These are phyloP conservation scores for Luffa aegyptiaca DNA, from an alignment of 306 rosid species.

Conservation along the genomic window DNA sequence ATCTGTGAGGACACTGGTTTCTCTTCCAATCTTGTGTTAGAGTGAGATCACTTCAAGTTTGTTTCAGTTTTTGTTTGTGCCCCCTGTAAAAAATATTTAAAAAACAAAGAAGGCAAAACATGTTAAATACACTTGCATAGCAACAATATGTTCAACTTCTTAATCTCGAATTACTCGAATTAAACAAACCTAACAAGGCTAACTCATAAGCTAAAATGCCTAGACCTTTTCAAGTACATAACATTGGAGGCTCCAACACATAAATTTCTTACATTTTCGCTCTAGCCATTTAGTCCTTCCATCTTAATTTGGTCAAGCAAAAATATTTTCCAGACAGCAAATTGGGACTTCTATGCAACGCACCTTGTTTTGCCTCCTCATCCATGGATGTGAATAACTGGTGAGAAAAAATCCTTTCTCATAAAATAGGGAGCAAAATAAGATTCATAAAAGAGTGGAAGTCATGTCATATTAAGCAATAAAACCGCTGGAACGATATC, in stretches of 20 bases:
- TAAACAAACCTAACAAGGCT: background rate
- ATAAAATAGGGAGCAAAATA: background rate
- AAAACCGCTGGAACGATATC: background rate
- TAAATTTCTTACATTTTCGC: background rate
- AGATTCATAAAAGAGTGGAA: background rate
- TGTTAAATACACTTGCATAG: background rate
- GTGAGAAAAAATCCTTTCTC: background rate
- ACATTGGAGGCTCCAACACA: background rate
- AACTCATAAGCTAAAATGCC: background rate
- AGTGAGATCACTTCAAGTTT: background rate
- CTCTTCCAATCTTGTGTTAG: background rate
- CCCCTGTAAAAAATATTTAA: background rate
- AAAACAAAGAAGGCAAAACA: background rate
- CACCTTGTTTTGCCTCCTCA: background rate
- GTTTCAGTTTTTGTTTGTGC: background rate
- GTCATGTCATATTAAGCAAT: background rate
- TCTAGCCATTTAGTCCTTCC: background rate
- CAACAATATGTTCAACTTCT: background rate
- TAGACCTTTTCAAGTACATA: background rate
- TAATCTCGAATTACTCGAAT: background rate
- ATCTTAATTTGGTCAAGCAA: background rate
- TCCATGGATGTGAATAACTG: background rate
- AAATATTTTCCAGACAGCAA: background rate
- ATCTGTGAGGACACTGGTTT: background rate
- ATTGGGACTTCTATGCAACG: background rate